Evolutionary conservation across 2,329 filamentous ascomycete species (phyloP).

Genomic region (Xylariaceae sp.): DNA sequence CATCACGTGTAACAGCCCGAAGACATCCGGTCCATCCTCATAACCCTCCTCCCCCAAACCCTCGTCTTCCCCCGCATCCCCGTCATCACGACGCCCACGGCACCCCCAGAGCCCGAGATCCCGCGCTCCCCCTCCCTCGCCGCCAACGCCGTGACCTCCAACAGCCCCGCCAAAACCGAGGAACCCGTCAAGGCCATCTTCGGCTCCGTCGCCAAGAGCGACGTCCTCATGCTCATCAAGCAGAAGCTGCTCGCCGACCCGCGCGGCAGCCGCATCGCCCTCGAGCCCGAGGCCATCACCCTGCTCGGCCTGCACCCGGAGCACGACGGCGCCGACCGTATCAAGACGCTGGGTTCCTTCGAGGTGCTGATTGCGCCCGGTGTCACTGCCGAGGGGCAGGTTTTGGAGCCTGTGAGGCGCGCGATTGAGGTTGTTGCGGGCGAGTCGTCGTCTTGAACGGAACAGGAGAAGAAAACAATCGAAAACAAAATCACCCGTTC

Average conservation of each 20-base stretch:
- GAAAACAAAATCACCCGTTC: too few relatives aligned
- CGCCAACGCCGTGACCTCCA: conserved; percentile 23
- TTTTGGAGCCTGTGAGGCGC: conserved; percentile 32
- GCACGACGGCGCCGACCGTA: conserved; percentile 32
- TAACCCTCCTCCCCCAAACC: conserved; percentile 33
- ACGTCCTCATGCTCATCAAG: conserved; percentile 35
- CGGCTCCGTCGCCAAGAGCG: conserved; percentile 38
- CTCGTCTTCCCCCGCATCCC: conserved; percentile 36
- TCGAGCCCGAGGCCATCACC: conserved; percentile 34
- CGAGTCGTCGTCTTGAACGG: conserved; percentile 2
- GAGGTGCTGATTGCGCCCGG: conserved; percentile 33
- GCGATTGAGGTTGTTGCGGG: conserved; percentile 34
- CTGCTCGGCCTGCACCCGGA: conserved; percentile 31
- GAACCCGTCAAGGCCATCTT: conserved; percentile 33
- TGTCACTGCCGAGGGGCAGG: conserved; percentile 26
- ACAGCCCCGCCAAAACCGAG: conserved; percentile 10
- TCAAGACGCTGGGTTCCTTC: conserved; percentile 39
- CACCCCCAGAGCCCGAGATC: conserved; percentile 12
- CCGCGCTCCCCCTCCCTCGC: conserved; percentile 30
- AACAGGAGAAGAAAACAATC: neutral
- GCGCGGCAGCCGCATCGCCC: conserved; percentile 32
- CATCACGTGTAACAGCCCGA: conserved; percentile 32
- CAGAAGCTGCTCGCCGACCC: conserved; percentile 32
- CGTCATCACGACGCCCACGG: conserved; percentile 9
- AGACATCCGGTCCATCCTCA: conserved; percentile 34